A percentile compares a stretch with the other conserved stretches of the same genome.
These are phyloP conservation scores for Candida verbasci DNA, from an alignment of 805 yeast genomes.

Conservation along the genomic window DNA sequence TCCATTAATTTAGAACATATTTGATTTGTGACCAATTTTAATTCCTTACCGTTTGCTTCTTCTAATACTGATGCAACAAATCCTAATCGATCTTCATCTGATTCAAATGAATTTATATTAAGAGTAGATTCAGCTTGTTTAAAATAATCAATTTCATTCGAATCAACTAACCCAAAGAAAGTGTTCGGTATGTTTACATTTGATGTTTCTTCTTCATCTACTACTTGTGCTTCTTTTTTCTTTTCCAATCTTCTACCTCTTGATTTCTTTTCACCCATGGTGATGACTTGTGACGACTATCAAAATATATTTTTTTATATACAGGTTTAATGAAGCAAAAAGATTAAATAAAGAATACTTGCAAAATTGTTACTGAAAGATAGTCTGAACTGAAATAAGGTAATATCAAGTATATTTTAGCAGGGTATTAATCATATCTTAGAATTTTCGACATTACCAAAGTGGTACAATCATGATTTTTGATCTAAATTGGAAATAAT, in stretches of 20 bases:
- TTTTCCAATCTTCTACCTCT: conserved; percentile 43
- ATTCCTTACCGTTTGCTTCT: conserved; percentile 84
- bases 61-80: conserved; percentile 77
- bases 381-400: background rate
- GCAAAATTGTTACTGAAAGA: no score
- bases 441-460: no score
- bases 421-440: no score
- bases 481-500: no score
- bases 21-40: conserved; percentile 89
- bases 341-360: background rate
- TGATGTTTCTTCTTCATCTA: conserved; percentile 10
- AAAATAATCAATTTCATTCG: conserved; percentile 84
- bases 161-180: conserved; percentile 87
- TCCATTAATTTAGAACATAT: conserved; percentile 92
- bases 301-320: conserved; percentile 2
- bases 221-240: conserved; percentile 18
- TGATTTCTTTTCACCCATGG: conserved; percentile 18
- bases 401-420: no score
- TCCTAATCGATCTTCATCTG: conserved; percentile 64
- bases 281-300: conserved; percentile 1
- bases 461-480: no score
- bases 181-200: conserved; percentile 17
- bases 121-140: conserved; percentile 87
- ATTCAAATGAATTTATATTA: conserved; percentile 72
- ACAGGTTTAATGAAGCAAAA: background rate